phyloP scores from a whole-genome alignment of 2,329 filamentous ascomycete species.

The Dendrostoma leiphaemia region DNA sequence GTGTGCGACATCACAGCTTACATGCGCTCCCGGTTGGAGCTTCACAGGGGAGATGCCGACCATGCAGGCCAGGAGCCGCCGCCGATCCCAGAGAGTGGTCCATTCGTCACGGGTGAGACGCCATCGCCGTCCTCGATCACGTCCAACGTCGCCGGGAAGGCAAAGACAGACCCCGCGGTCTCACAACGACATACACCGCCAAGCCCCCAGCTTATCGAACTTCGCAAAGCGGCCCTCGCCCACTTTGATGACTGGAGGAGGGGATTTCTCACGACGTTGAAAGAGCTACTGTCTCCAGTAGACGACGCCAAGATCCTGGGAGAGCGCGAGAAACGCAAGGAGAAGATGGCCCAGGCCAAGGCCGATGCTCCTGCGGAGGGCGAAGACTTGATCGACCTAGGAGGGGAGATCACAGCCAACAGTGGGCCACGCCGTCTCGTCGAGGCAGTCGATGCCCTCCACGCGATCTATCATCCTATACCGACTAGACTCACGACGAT shows the following conservation, averaged over 20 bases:
- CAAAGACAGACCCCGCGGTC: slow-evolving; percentile 12
- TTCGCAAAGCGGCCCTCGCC: slow-evolving; percentile 55
- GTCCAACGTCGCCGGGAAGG: slow-evolving; percentile 1
- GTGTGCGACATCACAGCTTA: slow-evolving; percentile 50
- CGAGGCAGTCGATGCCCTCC: slow-evolving; percentile 43
- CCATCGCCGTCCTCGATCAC: slow-evolving; percentile 27
- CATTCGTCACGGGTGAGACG: slow-evolving; percentile 1
- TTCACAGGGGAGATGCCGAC: slow-evolving; percentile 24
- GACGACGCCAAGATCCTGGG: slow-evolving; percentile 42
- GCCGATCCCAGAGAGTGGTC: background rate
- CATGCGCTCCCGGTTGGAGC: slow-evolving; percentile 52
- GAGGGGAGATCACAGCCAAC: slow-evolving; percentile 16
- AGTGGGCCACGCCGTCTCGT: slow-evolving; percentile 27
- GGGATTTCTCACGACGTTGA: slow-evolving; percentile 67
- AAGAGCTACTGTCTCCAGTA: slow-evolving; percentile 58
- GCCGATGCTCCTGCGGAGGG: slow-evolving; percentile 34
- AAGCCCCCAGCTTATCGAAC: slow-evolving; percentile 30
- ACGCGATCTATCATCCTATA: slow-evolving; percentile 51
- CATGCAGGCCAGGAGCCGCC: background rate
- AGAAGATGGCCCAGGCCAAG: slow-evolving; percentile 37
- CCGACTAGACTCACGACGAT: slow-evolving; percentile 56
- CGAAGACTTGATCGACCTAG: slow-evolving; percentile 42
- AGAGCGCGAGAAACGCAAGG: slow-evolving; percentile 44
- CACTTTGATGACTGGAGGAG: slow-evolving; percentile 78
- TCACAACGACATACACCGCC: slow-evolving; percentile 18